Percentiles rank a stretch among this genome's conserved stretches.
phyloP scores from a whole-genome alignment of 176 grass and related monocot genomes.

The Avena atlantica region DNA sequence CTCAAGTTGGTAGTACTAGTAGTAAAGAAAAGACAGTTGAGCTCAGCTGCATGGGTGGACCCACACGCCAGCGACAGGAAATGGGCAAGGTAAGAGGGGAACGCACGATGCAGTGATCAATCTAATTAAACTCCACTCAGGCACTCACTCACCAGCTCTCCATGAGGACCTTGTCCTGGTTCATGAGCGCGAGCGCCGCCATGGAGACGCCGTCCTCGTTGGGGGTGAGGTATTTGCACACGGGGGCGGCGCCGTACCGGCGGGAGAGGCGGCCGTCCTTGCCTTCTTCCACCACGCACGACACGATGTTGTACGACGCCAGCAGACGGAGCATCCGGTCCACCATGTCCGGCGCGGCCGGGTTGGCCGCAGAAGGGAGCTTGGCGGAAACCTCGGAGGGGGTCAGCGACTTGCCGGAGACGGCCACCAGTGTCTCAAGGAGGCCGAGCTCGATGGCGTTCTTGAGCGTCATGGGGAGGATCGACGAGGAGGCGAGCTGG shows the following conservation, averaged over 20 bases:
- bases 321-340: conserved; percentile 92
- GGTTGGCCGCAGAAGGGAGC: conserved; percentile 53
- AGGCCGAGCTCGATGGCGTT: conserved; percentile 87
- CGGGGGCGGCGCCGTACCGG: conserved; percentile 55
- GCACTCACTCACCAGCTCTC: conserved; percentile 81
- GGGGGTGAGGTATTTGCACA: conserved; percentile 85
- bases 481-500: conserved; percentile 76
- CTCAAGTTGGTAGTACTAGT: not conserved
- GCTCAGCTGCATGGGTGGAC: not conserved
- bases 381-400: conserved; percentile 61
- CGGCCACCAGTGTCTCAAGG: conserved; percentile 62
- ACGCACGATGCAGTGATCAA: not conserved
- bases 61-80: not conserved
- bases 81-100: not conserved
- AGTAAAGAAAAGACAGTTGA: not conserved
- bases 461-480: conserved; percentile 98
- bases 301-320: conserved; percentile 68
- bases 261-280: conserved; percentile 55
- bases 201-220: conserved; percentile 94
- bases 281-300: conserved; percentile 54
- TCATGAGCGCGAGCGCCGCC: conserved; percentile 84
- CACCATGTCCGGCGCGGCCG: conserved; percentile 71
- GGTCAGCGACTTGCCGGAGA: conserved; percentile 43
- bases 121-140: not conserved
- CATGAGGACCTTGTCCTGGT: conserved; percentile 97